Evolutionary conservation across 768 basidiomycete genomes (phyloP).

Genomic region (Tylopilus balloui): DNA sequence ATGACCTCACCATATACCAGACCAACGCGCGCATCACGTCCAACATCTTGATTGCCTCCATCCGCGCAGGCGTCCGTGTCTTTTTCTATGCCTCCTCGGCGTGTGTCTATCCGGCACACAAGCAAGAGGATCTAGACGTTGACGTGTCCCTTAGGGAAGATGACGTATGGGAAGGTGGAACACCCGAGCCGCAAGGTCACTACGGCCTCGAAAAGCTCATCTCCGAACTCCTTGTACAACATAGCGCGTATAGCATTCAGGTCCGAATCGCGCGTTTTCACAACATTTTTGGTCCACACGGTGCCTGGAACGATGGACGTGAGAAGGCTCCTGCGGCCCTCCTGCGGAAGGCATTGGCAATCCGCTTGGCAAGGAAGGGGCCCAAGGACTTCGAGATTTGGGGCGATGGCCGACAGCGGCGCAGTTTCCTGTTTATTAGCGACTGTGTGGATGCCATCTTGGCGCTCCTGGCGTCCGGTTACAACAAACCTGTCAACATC

Average conservation of each 20-base stretch:
- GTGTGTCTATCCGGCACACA: constrained; percentile 48
- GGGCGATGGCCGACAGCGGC: constrained; percentile 50
- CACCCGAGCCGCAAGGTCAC: constrained; percentile 47
- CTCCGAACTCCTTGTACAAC: constrained; percentile 43
- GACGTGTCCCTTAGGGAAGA: constrained; percentile 45
- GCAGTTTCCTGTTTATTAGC: constrained; percentile 54
- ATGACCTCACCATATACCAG: constrained; percentile 46
- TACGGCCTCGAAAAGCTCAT: constrained; percentile 57
- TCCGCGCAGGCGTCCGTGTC: constrained; percentile 34
- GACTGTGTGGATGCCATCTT: constrained; percentile 52
- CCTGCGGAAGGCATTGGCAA: constrained; percentile 47
- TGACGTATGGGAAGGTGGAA: constrained; percentile 38
- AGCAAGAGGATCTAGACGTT: constrained; percentile 32
- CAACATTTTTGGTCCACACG: constrained; percentile 54
- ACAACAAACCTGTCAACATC: constrained; percentile 41
- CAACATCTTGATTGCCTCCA: constrained; percentile 41
- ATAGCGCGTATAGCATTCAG: constrained; percentile 30
- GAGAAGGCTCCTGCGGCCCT: constrained; percentile 59
- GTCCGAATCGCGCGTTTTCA: constrained; percentile 53
- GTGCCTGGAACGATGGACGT: constrained; percentile 48
- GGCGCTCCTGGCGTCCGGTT: constrained; percentile 38
- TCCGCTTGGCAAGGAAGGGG: constrained; percentile 7
- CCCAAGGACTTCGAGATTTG: constrained; percentile 45
- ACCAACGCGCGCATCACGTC: constrained; percentile 49
- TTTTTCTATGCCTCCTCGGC: constrained; percentile 59